A percentile compares a stretch with the other conserved stretches of the same genome.
phyloP scores from a whole-genome alignment of 257 asterid genomes.

The Solanum ossicruentum region DNA sequence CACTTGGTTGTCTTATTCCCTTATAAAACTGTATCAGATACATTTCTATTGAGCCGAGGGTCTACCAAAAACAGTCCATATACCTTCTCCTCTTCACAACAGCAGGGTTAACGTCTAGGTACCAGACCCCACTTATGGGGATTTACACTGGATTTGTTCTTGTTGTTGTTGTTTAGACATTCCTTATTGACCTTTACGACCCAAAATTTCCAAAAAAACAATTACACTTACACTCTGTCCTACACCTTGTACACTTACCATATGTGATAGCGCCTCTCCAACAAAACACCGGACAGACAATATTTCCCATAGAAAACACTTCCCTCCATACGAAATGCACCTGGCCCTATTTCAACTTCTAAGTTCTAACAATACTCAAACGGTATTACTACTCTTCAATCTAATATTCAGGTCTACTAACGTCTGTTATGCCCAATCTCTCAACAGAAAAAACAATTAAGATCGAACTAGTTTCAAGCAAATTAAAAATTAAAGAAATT shows the following conservation, averaged over 20 bases:
- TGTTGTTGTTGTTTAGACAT: neutral
- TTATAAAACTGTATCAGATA: no score
- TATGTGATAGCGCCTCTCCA: neutral
- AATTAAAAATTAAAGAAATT: neutral
- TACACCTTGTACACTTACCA: neutral
- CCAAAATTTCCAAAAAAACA: neutral
- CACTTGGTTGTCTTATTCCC: neutral
- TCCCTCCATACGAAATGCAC: neutral
- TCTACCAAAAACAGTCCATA: neutral
- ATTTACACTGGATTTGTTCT: neutral
- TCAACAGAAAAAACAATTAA: neutral
- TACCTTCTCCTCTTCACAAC: neutral
- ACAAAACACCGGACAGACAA: neutral
- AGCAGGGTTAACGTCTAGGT: neutral
- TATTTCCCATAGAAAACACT: neutral
- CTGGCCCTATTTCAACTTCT: neutral
- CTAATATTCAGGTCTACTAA: neutral
- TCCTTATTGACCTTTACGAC: neutral
- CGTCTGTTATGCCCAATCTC: neutral
- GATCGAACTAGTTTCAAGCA: neutral
- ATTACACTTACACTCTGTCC: neutral
- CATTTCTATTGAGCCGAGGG: neutral
- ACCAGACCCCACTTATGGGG: neutral
- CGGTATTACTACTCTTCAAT: neutral
- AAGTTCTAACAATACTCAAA: neutral